Percentiles rank a stretch among this genome's conserved stretches.
Conservation (phyloP, 2,329 filamentous ascomycete species). For the Fusarium burgessii region DNA sequence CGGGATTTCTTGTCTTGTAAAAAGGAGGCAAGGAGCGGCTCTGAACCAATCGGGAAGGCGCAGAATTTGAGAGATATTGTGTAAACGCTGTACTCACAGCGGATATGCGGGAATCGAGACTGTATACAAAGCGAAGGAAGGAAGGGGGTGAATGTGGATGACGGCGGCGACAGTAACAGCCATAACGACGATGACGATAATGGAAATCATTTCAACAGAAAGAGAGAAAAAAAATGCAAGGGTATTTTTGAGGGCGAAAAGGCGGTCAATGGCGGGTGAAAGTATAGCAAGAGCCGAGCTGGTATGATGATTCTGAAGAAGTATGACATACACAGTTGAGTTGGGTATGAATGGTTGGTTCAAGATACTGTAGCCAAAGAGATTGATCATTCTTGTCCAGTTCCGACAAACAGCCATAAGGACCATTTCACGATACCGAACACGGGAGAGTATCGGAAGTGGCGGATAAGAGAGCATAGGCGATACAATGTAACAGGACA, state of each 20-base stretch:
- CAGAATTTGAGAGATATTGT: neutral
- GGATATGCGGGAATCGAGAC: constrained; percentile 10
- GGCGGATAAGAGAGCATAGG: neutral
- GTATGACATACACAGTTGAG: neutral
- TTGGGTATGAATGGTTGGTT: neutral
- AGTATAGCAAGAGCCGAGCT: constrained; percentile 7
- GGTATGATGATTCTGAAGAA: constrained; percentile 2
- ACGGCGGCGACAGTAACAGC: constrained; percentile 17
- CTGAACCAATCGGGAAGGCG: neutral
- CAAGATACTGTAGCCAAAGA: constrained; percentile 29
- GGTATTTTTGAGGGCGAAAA: constrained; percentile 14
- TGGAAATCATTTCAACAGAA: neutral
- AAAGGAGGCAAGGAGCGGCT: neutral
- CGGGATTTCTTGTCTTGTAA: neutral
- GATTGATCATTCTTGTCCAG: constrained; percentile 21
- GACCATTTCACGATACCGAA: constrained; percentile 10
- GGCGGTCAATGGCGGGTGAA: constrained; percentile 19
- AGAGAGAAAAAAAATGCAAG: neutral
- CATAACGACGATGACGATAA: constrained; percentile 32
- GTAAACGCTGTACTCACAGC: constrained; percentile 5
- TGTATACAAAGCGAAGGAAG: constrained; percentile 8
- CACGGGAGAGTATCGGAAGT: neutral
- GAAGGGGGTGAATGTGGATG: neutral
- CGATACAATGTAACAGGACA: constrained; percentile 6
- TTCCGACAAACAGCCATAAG: constrained; percentile 4